Evolutionary conservation across 2,329 filamentous ascomycete genomes (phyloP).

Genomic region (Xylariaceae sp.): DNA sequence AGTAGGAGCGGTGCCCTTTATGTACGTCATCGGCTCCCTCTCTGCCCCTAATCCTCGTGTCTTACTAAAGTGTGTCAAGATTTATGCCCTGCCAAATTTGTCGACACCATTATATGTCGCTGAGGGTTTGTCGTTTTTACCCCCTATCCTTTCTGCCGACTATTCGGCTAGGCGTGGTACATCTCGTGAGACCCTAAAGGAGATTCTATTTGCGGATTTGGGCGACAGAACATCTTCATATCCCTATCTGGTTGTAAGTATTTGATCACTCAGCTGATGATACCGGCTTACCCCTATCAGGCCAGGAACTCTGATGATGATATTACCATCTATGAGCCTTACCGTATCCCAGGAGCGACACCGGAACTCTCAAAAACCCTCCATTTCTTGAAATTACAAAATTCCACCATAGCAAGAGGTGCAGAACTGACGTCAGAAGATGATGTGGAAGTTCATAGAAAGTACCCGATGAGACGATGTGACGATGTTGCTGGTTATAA

Average conservation of each 20-base stretch:
- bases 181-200: constrained; percentile 68
- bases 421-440: constrained; percentile 47
- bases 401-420: constrained; percentile 61
- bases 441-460: constrained; percentile 44
- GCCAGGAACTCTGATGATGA: constrained; percentile 77
- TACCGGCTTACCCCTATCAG: constrained; percentile 37
- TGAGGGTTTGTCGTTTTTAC: constrained; percentile 73
- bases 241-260: constrained; percentile 76
- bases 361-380: constrained; percentile 54
- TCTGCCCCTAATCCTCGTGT: background rate
- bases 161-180: constrained; percentile 66
- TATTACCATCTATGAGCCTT: constrained; percentile 81
- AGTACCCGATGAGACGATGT: constrained; percentile 54
- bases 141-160: constrained; percentile 69
- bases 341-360: constrained; percentile 44
- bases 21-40: constrained; percentile 46
- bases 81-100: constrained; percentile 74
- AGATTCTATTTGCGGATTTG: constrained; percentile 80
- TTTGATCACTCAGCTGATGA: too few relatives aligned
- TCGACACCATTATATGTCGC: constrained; percentile 68
- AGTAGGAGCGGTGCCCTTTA: constrained; percentile 70
- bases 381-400: constrained; percentile 72
- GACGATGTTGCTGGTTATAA: constrained; percentile 71
- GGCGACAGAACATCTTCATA: constrained; percentile 67
- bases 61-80: constrained; percentile 40